Conservation (phyloP, 192 early-diverging fungal species). For the Podila epicladia region DNA sequence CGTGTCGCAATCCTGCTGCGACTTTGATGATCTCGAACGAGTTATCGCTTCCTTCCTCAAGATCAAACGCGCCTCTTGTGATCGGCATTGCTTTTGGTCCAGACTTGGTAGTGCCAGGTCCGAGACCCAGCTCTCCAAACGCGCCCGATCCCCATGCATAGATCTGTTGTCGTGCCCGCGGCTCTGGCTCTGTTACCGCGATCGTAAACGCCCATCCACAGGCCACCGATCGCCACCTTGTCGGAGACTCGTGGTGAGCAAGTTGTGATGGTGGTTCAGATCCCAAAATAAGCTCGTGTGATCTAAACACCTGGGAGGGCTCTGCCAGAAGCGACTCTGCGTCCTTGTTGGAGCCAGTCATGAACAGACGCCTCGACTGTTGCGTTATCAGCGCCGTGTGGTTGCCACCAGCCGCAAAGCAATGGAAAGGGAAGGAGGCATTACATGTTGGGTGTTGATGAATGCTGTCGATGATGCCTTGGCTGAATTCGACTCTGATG, state of each 20-base stretch:
- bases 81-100: slow-evolving; percentile 21
- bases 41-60: no score
- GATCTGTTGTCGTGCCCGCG: slow-evolving; percentile 12
- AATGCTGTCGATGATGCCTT: slow-evolving; percentile 8
- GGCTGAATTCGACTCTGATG: slow-evolving; percentile 7
- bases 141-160: slow-evolving; percentile 65
- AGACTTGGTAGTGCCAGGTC: slow-evolving; percentile 28
- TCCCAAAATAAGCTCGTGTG: neutral
- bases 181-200: slow-evolving; percentile 31
- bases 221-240: slow-evolving; percentile 53
- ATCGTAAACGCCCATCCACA: slow-evolving; percentile 77
- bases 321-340: slow-evolving; percentile 54
- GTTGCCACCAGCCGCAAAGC: slow-evolving; percentile 73
- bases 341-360: slow-evolving; percentile 59
- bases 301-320: slow-evolving; percentile 14
- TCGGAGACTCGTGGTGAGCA: neutral
- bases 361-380: slow-evolving; percentile 41
- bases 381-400: slow-evolving; percentile 66
- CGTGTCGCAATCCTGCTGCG: slow-evolving; percentile 74
- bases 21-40: slow-evolving; percentile 52
- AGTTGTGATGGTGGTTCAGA: neutral
- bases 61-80: neutral
- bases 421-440: slow-evolving; percentile 22
- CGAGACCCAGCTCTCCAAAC: slow-evolving; percentile 63
- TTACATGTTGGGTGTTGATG: neutral